These are phyloP conservation scores for Madurella fahalii DNA, from an alignment of 2,329 filamentous ascomycete species.

Conservation along the genomic window DNA sequence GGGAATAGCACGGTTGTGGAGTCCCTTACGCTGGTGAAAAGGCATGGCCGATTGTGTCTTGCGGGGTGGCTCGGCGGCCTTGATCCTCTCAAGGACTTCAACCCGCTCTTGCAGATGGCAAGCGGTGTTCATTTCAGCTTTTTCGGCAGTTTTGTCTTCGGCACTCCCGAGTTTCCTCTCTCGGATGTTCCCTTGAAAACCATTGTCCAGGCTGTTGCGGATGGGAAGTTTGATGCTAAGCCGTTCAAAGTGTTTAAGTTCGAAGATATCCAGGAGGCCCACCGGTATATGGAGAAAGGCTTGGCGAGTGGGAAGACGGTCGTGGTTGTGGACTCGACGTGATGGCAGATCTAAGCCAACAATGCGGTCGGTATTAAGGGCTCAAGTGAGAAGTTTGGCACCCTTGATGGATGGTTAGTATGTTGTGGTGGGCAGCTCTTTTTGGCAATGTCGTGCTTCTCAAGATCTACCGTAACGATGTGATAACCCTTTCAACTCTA, in stretches of 20 bases:
- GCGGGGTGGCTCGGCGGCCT: slow-evolving; percentile 40
- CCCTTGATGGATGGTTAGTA: too few species aligned
- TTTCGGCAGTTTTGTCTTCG: slow-evolving; percentile 39
- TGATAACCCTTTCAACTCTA: too few species aligned
- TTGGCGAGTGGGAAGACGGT: slow-evolving; percentile 35
- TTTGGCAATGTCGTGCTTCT: too few species aligned
- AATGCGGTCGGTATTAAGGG: too few species aligned
- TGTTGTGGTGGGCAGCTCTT: too few species aligned
- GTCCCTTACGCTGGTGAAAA: slow-evolving; percentile 33
- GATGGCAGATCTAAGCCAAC: too few species aligned
- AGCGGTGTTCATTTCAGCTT: slow-evolving; percentile 44
- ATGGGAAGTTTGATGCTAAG: slow-evolving; percentile 32
- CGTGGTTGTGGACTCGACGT: slow-evolving; percentile 17
- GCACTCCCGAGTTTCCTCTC: slow-evolving; percentile 34
- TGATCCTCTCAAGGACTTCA: slow-evolving; percentile 37
- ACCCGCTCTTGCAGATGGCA: slow-evolving; percentile 42
- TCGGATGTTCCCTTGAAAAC: slow-evolving; percentile 36
- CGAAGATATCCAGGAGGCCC: slow-evolving; percentile 32
- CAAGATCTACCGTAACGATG: too few species aligned
- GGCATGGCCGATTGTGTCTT: slow-evolving; percentile 35
- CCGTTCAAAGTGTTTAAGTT: slow-evolving; percentile 34
- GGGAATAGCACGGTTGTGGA: slow-evolving; percentile 38
- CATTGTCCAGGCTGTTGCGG: slow-evolving; percentile 36
- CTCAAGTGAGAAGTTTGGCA: too few species aligned
- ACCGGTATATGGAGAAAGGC: slow-evolving; percentile 32